Evolutionary conservation across 2,329 filamentous ascomycete species (phyloP), one percentile per base, ranked within the genome.

Genomic region (Exserohilum turcica): DNA sequence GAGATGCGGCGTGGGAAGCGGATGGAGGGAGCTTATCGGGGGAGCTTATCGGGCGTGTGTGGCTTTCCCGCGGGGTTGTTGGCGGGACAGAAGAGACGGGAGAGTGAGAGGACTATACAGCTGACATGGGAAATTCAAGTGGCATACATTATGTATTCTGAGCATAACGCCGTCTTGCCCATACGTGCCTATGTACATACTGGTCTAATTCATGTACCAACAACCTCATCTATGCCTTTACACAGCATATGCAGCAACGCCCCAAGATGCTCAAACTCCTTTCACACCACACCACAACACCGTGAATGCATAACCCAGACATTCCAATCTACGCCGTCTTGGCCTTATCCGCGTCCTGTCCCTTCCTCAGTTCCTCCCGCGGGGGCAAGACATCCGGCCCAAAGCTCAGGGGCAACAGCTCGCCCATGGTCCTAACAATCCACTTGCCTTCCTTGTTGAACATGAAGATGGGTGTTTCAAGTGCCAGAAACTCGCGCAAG

Each of bases 361-460:
- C 55, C 62, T 65, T 64, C 63, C 62, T 66, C 64, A 74, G 31
- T 55, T 59, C 39, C 56, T 74, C 73, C 54, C 71, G 66, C 6
- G 64, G 61, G 29, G 72, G 73, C 60, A 82, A 60, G 54, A 78
- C 76, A 51, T 80, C 78, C 10, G 80, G 80, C n/a, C 80, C 80
- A 67, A 83, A 83, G 56, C 77, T 79, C 76, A 82, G 74, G 3
- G 81, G 81, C 62, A 83, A 64, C 53, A 83, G 58, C 67, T 91
- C 81, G 60, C 86, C 85, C 51, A 96, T 78, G 19, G 81, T 88
- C 77, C 86, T 80, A 19, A 90, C 84, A n/a, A 85, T 79, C 65
- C 83, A 92, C 56, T 87, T 84, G 2, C 87, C 88, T 58, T 92
- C 83, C 73, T 87, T 88, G 74, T 95, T 92, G 75, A 95, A 96